These are phyloP conservation scores for Amyloporia xantha DNA, from an alignment of 768 basidiomycete species.

Conservation along the genomic window DNA sequence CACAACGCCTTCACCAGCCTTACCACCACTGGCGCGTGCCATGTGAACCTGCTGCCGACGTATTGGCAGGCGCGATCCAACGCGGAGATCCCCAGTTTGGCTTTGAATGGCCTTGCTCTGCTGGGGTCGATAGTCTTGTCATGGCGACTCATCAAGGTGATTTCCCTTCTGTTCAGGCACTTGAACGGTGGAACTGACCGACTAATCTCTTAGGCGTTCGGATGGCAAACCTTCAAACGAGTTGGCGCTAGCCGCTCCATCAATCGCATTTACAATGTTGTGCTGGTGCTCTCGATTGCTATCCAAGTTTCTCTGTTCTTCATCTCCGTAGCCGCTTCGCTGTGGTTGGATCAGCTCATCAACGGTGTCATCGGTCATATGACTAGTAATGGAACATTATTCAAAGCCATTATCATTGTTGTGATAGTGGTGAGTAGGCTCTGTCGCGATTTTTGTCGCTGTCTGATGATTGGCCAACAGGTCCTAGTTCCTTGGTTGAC, in stretches of 20 bases:
- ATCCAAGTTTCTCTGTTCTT: slow-evolving; percentile 79
- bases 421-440: slow-evolving; percentile 50
- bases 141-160: slow-evolving; percentile 70
- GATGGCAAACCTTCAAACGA: slow-evolving; percentile 87
- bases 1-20: slow-evolving; percentile 46
- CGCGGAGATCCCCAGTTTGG: slow-evolving; percentile 61
- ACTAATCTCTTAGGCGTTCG: slow-evolving; percentile 44
- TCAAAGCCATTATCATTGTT: slow-evolving; percentile 48
- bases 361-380: slow-evolving; percentile 57
- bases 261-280: slow-evolving; percentile 68
- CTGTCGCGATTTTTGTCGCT: not conserved
- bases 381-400: slow-evolving; percentile 37
- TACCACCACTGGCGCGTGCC: slow-evolving; percentile 62
- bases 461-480: slow-evolving; percentile 28
- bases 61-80: slow-evolving; percentile 59
- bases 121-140: slow-evolving; percentile 58
- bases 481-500: slow-evolving; percentile 66
- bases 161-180: not conserved
- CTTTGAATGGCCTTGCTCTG: slow-evolving; percentile 54
- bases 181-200: not conserved
- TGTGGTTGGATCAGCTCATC: slow-evolving; percentile 75
- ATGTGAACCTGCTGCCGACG: slow-evolving; percentile 43
- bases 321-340: slow-evolving; percentile 56
- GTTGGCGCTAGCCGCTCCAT: slow-evolving; percentile 71
- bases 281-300: slow-evolving; percentile 61